Base-by-base conservation (phyloP, 805 yeast species). In the Wickerhamiella kurtzmanii region DNA sequence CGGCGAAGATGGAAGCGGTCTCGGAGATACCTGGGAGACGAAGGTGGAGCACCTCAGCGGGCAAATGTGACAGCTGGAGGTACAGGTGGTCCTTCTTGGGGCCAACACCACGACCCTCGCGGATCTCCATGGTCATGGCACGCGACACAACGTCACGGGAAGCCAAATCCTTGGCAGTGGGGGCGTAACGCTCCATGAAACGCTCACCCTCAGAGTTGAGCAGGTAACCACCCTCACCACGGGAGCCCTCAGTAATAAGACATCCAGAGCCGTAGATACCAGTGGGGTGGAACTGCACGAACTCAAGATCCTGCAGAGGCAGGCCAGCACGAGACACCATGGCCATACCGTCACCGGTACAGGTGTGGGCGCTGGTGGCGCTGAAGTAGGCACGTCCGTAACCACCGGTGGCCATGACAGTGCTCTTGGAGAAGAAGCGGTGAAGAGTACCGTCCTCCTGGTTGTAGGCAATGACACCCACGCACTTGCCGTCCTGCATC, bases 241-340 rank as follows among this genome's bases (percentile, higher is more conserved):
- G 83, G 57, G 96, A 95, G 73, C 98, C 98, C 72, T 92, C 98
- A 48, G 98, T 92, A 67, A 92, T 92, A 73, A 89, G 73, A 75
- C 97, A 92, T 55, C 98, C 98, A 37, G 97, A 86, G 50, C 98
- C 98, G 68, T 89, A 89, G 69, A 89, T 92, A 77, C 98, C 98
- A 21, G 97, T 87, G 48, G 98, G 98, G 70, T 89, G 98, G 86
- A 89, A 89, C 72, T 89, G 98, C 53, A 89, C 88, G 64, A 89
- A 89, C 72, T 89, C 98, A 69, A 89, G 73, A 71, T 89, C 98
- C 72, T 89, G 95, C 63, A 89, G 75, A 50, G 98, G 98, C 67
- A 89, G 78, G 52, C 98, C 98, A 47, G 98, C 98, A 71, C 98
- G 80, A 44, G 96, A 71, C 52, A 87, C 97, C 98, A 89, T 89